These are phyloP conservation scores for Metarhizium anisopliae DNA, from an alignment of 2,329 filamentous ascomycete species.

Conservation along the genomic window DNA sequence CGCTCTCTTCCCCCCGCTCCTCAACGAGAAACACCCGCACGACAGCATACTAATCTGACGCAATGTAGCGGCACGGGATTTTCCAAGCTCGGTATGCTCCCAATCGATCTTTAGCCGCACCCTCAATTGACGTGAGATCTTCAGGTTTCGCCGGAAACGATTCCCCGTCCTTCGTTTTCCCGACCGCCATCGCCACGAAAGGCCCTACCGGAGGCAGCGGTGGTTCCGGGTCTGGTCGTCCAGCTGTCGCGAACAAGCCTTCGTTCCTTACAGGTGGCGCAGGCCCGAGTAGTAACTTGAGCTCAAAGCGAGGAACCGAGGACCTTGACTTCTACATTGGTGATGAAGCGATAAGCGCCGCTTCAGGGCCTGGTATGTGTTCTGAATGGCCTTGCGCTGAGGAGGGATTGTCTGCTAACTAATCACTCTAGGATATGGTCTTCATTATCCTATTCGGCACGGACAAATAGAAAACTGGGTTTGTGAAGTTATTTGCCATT, in stretches of 20 bases:
- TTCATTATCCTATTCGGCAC: constrained; percentile 96
- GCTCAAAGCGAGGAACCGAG: constrained; percentile 89
- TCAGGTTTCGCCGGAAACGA: constrained; percentile 97
- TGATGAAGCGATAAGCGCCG: constrained; percentile 82
- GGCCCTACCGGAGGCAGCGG: constrained; percentile 60
- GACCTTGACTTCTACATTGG: constrained; percentile 99
- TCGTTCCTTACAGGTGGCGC: constrained; percentile 89
- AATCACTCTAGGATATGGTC: constrained; percentile 62
- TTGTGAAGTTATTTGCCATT: constrained; percentile 18
- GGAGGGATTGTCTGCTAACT: constrained; percentile 2
- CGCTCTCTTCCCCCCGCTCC: constrained; percentile 19
- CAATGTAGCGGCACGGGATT: constrained; percentile 87
- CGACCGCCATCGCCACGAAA: constrained; percentile 96
- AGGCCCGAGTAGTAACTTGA: constrained; percentile 65
- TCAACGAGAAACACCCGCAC: constrained; percentile 15
- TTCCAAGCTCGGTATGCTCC: constrained; percentile 82
- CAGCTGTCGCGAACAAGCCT: constrained; percentile 87
- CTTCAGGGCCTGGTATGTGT: constrained; percentile 65
- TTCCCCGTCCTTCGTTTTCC: constrained; percentile 97
- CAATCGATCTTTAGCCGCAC: neutral
- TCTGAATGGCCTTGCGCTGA: constrained; percentile 1
- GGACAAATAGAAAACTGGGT: constrained; percentile 99
- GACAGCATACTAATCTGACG: constrained; percentile 21
- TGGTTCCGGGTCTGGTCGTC: constrained; percentile 77
- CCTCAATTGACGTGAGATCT: constrained; percentile 16